phyloP scores from a whole-genome alignment of 2,329 filamentous ascomycete genomes.

The Cladosporium halotolerans region DNA sequence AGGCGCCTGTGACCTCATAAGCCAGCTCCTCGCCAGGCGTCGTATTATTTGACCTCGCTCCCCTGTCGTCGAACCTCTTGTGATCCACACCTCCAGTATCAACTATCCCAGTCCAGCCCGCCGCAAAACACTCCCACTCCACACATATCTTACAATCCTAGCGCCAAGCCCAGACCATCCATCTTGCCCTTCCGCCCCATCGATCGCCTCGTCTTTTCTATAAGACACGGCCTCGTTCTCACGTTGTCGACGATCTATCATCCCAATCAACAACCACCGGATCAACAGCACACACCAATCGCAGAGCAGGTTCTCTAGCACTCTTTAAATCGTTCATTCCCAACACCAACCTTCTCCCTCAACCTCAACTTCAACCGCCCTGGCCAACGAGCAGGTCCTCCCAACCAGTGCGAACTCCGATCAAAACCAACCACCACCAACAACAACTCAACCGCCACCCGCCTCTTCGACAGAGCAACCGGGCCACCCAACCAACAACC shows the following conservation, averaged over 20 bases:
- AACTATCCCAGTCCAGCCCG: slow-evolving; percentile 6
- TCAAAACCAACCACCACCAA: not conserved
- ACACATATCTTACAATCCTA: slow-evolving; percentile 8
- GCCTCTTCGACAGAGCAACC: no score
- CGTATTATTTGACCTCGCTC: not conserved
- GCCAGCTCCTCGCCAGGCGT: not conserved
- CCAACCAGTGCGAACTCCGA: not conserved
- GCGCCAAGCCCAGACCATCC: slow-evolving; percentile 10
- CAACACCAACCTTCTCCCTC: not conserved
- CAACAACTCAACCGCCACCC: not conserved
- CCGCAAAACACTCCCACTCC: slow-evolving; percentile 7
- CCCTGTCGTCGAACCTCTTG: not conserved
- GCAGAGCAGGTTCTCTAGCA: no score
- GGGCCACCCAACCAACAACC: not conserved
- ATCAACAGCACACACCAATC: no score
- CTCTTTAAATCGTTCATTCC: not conserved
- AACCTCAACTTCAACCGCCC: not conserved
- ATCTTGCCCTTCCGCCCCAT: not conserved
- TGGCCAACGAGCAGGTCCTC: not conserved
- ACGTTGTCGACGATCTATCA: not conserved
- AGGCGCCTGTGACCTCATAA: slow-evolving; percentile 3
- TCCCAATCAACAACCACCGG: no score
- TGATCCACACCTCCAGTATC: slow-evolving; percentile 8
- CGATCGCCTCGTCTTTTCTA: slow-evolving; percentile 3
- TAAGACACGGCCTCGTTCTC: not conserved